Percentiles rank a stretch among this genome's conserved stretches.
Conservation (phyloP, 1,139 yeast species). For the Suhomyces guaymorum region DNA sequence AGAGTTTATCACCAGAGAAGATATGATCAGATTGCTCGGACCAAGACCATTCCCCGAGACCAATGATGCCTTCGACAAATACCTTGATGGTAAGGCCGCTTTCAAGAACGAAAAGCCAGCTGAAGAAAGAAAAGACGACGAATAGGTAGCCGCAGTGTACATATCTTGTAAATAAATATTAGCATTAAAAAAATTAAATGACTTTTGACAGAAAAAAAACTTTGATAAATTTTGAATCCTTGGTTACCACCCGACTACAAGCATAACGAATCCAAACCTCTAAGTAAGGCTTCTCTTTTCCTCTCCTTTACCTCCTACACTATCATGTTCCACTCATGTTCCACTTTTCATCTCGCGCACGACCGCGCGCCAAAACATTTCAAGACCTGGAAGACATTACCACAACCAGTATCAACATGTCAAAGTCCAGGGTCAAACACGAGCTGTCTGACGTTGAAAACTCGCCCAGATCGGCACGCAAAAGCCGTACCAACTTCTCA, state of each 20-base stretch:
- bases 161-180: conserved; percentile 10
- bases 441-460: conserved; percentile 14
- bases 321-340: no score
- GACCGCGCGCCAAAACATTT: conserved; percentile 3
- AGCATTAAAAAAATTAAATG: conserved; percentile 3
- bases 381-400: not conserved
- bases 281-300: no score
- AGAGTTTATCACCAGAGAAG: conserved; percentile 87
- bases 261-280: no score
- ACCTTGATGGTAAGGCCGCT: conserved; percentile 50
- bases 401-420: conserved; percentile 7
- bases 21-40: conserved; percentile 84
- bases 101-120: conserved; percentile 32
- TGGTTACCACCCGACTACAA: no score
- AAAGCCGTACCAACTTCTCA: conserved; percentile 25
- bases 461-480: conserved; percentile 23
- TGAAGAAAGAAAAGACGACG: conserved; percentile 29
- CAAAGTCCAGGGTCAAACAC: conserved; percentile 12
- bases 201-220: no score
- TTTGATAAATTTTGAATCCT: not conserved
- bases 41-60: conserved; percentile 87
- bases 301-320: no score
- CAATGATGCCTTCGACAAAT: conserved; percentile 93
- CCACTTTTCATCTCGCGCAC: no score
- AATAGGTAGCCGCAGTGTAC: conserved; percentile 5